Conservation (phyloP, 2,329 filamentous ascomycete species). For the Esteya vermicola region DNA sequence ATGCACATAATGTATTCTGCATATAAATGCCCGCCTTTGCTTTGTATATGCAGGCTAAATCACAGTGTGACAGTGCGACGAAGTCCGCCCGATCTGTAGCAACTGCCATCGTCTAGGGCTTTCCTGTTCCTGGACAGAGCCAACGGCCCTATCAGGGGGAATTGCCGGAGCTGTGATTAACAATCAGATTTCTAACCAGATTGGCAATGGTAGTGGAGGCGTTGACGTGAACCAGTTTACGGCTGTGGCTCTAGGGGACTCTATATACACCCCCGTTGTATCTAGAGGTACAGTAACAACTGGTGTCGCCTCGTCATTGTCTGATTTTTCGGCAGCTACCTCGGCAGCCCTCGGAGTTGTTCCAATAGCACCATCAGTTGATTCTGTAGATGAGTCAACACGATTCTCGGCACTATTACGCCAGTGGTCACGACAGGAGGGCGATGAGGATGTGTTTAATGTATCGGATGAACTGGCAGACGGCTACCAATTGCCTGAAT, state of each 20-base stretch:
- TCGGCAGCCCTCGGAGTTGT: not conserved
- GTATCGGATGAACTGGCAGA: constrained; percentile 1
- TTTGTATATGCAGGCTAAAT: too few relatives aligned
- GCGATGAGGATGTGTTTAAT: not conserved
- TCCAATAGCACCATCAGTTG: not conserved
- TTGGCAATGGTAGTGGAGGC: not conserved
- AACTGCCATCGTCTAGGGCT: constrained; percentile 14
- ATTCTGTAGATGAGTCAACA: too few relatives aligned
- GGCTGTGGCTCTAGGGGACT: too few relatives aligned
- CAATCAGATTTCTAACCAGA: not conserved
- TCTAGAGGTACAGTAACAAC: too few relatives aligned
- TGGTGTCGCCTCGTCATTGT: too few relatives aligned
- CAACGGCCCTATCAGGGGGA: not conserved
- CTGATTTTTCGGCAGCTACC: not conserved
- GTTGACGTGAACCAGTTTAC: not conserved
- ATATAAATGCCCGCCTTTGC: too few relatives aligned
- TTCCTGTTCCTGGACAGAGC: constrained; percentile 11
- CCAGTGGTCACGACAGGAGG: constrained; percentile 2
- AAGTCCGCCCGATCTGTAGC: constrained; percentile 12
- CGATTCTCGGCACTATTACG: constrained; percentile 6
- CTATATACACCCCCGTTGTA: too few relatives aligned
- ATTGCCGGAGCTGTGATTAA: not conserved
- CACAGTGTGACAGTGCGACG: constrained; percentile 12
- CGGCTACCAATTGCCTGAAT: constrained; percentile 11
- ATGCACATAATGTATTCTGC: not conserved